A percentile compares a stretch with the other conserved stretches of the same genome.
Evolutionary conservation across 2,329 filamentous ascomycete species (phyloP).

Genomic region (Aspergillus aculeatinus): DNA sequence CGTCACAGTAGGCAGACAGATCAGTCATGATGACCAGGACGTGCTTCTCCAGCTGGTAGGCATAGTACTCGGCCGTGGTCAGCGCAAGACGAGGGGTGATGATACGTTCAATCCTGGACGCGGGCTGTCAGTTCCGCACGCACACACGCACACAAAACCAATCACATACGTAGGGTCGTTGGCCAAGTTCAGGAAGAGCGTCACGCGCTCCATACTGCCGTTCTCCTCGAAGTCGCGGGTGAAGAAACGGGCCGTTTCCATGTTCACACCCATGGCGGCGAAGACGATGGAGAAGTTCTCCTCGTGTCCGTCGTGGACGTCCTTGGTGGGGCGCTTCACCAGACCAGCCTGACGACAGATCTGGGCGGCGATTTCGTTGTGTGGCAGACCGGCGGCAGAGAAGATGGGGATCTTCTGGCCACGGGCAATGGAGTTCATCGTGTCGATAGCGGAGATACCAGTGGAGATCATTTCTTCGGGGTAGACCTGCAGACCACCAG

Average conservation of each 20-base stretch:
- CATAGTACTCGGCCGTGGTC: slow-evolving; percentile 98
- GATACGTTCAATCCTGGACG: slow-evolving; percentile 88
- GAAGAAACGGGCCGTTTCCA: slow-evolving; percentile 98
- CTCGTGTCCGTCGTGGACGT: slow-evolving; percentile 91
- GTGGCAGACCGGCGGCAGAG: slow-evolving; percentile 94
- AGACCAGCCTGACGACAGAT: slow-evolving; percentile 96
- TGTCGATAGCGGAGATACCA: slow-evolving; percentile 98
- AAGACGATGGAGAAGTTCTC: slow-evolving; percentile 99
- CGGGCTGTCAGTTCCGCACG: slow-evolving; percentile 7
- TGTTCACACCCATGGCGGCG: slow-evolving; percentile 99
- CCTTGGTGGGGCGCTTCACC: slow-evolving; percentile 91
- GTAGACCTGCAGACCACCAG: slow-evolving; percentile 66
- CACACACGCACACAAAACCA: not conserved
- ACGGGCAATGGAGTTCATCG: slow-evolving; percentile 96
- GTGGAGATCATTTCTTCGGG: slow-evolving; percentile 99
- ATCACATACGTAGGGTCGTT: slow-evolving; percentile 89
- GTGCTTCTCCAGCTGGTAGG: slow-evolving; percentile 99
- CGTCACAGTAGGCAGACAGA: slow-evolving; percentile 96
- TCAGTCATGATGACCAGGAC: slow-evolving; percentile 98
- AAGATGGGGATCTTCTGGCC: slow-evolving; percentile 99
- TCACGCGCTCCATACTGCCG: slow-evolving; percentile 94
- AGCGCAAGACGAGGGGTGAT: slow-evolving; percentile 97
- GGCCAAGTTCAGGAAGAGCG: slow-evolving; percentile 97
- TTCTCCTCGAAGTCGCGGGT: slow-evolving; percentile 99
- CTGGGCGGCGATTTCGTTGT: slow-evolving; percentile 98